Percentiles rank a stretch among this genome's conserved stretches.
phyloP scores from a whole-genome alignment of 1,284 basidiomycete genomes.

The Sporisorium graminicola region DNA sequence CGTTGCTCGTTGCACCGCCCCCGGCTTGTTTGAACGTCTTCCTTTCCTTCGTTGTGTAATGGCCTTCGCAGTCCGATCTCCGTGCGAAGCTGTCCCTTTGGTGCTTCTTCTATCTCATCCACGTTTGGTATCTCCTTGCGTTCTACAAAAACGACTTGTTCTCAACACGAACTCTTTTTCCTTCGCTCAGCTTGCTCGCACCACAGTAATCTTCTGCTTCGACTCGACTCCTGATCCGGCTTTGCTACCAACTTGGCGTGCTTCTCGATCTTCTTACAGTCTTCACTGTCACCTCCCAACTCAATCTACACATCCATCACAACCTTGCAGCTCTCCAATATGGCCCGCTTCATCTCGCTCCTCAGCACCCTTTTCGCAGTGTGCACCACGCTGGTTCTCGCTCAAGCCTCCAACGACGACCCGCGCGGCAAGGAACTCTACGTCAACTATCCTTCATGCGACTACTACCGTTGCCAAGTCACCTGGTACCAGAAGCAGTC shows the following conservation, averaged over 20 bases:
- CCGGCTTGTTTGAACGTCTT: too few relatives aligned
- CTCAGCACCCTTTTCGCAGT: slow-evolving; percentile 3
- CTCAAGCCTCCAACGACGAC: slow-evolving; percentile 41
- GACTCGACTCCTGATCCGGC: not conserved
- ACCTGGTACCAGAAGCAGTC: slow-evolving; percentile 25
- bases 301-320: not conserved
- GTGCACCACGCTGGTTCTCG: slow-evolving; percentile 6
- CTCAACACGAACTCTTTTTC: too few relatives aligned
- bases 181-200: not conserved
- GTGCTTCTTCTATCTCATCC: not conserved
- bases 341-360: slow-evolving; percentile 22
- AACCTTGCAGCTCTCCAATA: slow-evolving; percentile 1
- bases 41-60: not conserved
- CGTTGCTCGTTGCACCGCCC: too few relatives aligned
- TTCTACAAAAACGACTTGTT: too few relatives aligned
- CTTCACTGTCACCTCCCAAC: too few relatives aligned
- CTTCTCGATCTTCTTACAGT: too few relatives aligned
- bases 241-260: not conserved
- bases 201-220: not conserved
- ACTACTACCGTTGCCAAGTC: slow-evolving; percentile 35
- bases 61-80: not conserved
- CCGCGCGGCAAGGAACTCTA: slow-evolving; percentile 45
- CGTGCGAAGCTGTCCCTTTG: not conserved
- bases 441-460: slow-evolving; percentile 45
- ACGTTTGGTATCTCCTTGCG: too few relatives aligned